Evolutionary conservation across 371 early-diverging fungal genomes (phyloP).

Genomic region (Mortierella sp.): DNA sequence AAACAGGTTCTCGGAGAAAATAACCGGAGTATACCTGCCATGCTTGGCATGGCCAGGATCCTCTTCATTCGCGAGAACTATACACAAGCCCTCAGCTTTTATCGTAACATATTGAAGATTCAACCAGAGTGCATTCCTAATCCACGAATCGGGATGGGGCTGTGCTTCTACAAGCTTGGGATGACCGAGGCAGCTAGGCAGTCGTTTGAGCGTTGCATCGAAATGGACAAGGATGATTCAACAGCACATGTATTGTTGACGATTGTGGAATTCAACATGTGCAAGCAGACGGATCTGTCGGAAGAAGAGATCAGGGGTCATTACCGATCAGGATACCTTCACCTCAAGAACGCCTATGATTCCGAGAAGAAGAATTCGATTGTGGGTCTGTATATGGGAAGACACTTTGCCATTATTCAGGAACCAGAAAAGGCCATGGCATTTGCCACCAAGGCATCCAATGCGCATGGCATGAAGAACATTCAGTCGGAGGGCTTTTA

Average conservation of each 20-base stretch:
- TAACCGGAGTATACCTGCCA: constrained; percentile 76
- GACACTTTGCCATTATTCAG: constrained; percentile 26
- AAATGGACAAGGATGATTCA: constrained; percentile 67
- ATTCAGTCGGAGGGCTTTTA: constrained; percentile 51
- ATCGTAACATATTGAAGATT: constrained; percentile 77
- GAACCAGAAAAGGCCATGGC: constrained; percentile 55
- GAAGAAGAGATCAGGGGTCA: constrained; percentile 54
- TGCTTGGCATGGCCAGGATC: constrained; percentile 83
- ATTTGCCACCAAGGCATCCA: constrained; percentile 59
- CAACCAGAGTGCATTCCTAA: constrained; percentile 72
- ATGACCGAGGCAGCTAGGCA: constrained; percentile 73
- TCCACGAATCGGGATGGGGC: constrained; percentile 87
- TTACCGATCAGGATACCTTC: constrained; percentile 56
- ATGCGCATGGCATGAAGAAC: constrained; percentile 38
- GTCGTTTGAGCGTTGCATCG: constrained; percentile 79
- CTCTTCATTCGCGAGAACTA: constrained; percentile 68
- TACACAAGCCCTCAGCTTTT: constrained; percentile 71
- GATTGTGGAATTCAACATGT: constrained; percentile 81
- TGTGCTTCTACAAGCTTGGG: constrained; percentile 83
- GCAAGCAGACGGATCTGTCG: constrained; percentile 53
- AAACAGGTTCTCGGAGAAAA: constrained; percentile 68
- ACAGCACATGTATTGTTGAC: constrained; percentile 78
- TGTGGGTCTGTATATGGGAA: constrained; percentile 51
- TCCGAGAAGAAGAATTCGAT: constrained; percentile 62
- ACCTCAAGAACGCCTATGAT: constrained; percentile 63